Percentiles rank a stretch among this genome's conserved stretches.
Conservation (phyloP, 345 rosid genomes). For the Boechera divaricarpa region DNA sequence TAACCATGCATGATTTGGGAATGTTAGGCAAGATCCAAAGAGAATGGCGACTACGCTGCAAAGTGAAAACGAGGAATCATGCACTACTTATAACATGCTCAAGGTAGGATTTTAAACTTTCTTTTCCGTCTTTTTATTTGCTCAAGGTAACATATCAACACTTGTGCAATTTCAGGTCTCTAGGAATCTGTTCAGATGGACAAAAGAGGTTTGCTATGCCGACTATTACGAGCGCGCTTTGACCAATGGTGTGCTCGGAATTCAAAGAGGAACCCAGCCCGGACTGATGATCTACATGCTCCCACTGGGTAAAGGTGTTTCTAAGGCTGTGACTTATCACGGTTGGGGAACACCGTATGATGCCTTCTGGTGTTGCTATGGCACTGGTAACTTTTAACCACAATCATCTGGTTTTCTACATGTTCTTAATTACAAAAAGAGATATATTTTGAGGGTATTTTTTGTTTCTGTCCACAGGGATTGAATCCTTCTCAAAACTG, state of each 20-base stretch:
- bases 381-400: slow-evolving; percentile 63
- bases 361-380: slow-evolving; percentile 99
- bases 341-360: slow-evolving; percentile 80
- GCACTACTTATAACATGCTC: slow-evolving; percentile 96
- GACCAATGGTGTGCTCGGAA: slow-evolving; percentile 86
- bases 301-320: slow-evolving; percentile 73
- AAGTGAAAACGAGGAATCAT: slow-evolving; percentile 86
- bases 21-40: slow-evolving; percentile 77
- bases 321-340: slow-evolving; percentile 76
- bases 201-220: slow-evolving; percentile 82
- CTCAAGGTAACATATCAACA: slow-evolving; percentile 10
- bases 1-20: slow-evolving; percentile 21
- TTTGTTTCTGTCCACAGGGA: slow-evolving; percentile 49
- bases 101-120: slow-evolving; percentile 53
- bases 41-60: slow-evolving; percentile 66
- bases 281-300: slow-evolving; percentile 98
- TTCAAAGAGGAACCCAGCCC: slow-evolving; percentile 90
- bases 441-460: slow-evolving; percentile 3
- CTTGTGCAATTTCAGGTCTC: slow-evolving; percentile 61
- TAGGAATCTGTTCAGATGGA: slow-evolving; percentile 90
- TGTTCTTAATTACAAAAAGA: background rate
- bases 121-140: background rate
- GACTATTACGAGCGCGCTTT: slow-evolving; percentile 95
- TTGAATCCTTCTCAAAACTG: slow-evolving; percentile 90
- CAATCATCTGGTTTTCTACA: background rate